These are phyloP conservation scores for Aspergillus proliferans DNA, from an alignment of 2,329 filamentous ascomycete genomes.

Conservation along the genomic window DNA sequence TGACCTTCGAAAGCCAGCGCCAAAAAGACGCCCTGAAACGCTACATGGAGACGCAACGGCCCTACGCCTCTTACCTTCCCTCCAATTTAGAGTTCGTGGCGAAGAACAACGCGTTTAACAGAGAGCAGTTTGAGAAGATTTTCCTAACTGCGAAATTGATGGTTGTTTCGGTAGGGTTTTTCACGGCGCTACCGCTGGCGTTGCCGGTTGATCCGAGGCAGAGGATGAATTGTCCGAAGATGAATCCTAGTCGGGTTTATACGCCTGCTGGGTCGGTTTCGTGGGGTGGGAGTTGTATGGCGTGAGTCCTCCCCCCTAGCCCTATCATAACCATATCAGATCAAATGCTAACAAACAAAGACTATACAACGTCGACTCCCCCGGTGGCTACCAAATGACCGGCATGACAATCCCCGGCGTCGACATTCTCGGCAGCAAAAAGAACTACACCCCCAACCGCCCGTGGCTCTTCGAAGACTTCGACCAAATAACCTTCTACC, in stretches of 20 bases:
- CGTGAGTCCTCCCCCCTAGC: slow-evolving; percentile 13
- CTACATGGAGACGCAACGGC: slow-evolving; percentile 57
- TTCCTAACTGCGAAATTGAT: slow-evolving; percentile 48
- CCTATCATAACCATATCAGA: not conserved
- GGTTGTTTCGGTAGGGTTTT: slow-evolving; percentile 51
- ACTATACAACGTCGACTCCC: slow-evolving; percentile 52
- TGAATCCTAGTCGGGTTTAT: slow-evolving; percentile 52
- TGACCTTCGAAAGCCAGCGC: slow-evolving; percentile 36
- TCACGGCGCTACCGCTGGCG: slow-evolving; percentile 48
- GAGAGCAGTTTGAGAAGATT: slow-evolving; percentile 46
- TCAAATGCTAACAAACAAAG: slow-evolving; percentile 10
- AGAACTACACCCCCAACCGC: slow-evolving; percentile 39
- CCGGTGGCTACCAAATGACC: slow-evolving; percentile 52
- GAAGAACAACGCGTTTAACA: slow-evolving; percentile 48
- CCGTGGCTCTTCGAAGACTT: slow-evolving; percentile 55
- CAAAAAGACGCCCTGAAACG: slow-evolving; percentile 50
- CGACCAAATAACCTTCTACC: slow-evolving; percentile 51
- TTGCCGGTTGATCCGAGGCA: slow-evolving; percentile 51
- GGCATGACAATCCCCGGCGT: slow-evolving; percentile 50
- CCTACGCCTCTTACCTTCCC: slow-evolving; percentile 57
- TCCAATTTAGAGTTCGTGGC: slow-evolving; percentile 56
- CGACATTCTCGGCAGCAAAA: slow-evolving; percentile 49
- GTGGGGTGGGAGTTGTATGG: slow-evolving; percentile 52
- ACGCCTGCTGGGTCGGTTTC: slow-evolving; percentile 52
- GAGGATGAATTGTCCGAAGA: slow-evolving; percentile 50